These are phyloP conservation scores for Xylaria sp. DNA, from an alignment of 2,329 filamentous ascomycete species.

Conservation along the genomic window DNA sequence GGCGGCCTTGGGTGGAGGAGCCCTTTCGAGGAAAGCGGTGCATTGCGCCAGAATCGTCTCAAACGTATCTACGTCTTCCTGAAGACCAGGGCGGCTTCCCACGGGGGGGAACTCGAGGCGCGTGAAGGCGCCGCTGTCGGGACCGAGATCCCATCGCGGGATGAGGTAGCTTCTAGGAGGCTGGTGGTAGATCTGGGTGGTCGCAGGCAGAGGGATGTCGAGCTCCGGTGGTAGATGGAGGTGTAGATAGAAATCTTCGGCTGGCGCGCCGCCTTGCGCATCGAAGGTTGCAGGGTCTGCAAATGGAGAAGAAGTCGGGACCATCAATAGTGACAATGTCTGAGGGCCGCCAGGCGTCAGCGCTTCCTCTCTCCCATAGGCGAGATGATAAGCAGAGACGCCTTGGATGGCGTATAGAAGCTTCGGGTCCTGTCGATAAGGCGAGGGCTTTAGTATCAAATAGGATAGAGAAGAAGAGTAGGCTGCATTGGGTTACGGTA, in stretches of 20 bases:
- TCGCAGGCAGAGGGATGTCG: slow-evolving; percentile 90
- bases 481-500: slow-evolving; percentile 1
- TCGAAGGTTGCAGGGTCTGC: slow-evolving; percentile 60
- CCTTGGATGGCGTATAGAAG: slow-evolving; percentile 76
- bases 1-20: slow-evolving; percentile 62
- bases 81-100: slow-evolving; percentile 73
- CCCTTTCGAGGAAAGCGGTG: slow-evolving; percentile 90
- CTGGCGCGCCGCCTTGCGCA: slow-evolving; percentile 58
- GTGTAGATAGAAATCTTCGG: slow-evolving; percentile 97
- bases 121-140: slow-evolving; percentile 88
- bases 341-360: slow-evolving; percentile 87
- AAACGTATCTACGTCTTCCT: slow-evolving; percentile 95
- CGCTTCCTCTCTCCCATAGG: slow-evolving; percentile 81
- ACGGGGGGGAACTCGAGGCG: slow-evolving; percentile 85
- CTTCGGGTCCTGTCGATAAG: slow-evolving; percentile 60
- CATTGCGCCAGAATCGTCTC: slow-evolving; percentile 98
- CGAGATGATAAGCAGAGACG: slow-evolving; percentile 89
- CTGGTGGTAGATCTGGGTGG: slow-evolving; percentile 96
- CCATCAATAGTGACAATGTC: slow-evolving; percentile 93
- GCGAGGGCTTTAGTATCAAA: slow-evolving; percentile 20
- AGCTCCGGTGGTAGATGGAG: slow-evolving; percentile 93
- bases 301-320: slow-evolving; percentile 82
- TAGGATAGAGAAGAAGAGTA: background rate
- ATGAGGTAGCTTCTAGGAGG: slow-evolving; percentile 92
- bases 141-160: slow-evolving; percentile 91